Conservation (phyloP, 75 land plant genomes). For the Pinus tabuliformis region DNA sequence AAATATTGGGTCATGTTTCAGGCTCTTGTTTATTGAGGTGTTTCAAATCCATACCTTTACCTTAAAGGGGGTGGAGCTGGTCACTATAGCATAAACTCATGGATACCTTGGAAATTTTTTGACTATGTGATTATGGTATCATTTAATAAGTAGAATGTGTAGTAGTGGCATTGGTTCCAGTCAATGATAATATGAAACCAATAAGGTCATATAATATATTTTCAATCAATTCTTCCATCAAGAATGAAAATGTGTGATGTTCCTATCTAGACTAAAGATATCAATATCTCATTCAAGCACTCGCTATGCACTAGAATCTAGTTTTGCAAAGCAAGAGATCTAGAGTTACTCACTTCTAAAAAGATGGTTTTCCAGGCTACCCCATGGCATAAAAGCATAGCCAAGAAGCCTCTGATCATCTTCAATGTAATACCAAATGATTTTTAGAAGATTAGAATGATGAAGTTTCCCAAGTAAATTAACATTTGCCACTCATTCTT, state of each 20-base stretch:
- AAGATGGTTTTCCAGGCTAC: conserved; percentile 77
- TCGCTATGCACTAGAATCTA: background rate
- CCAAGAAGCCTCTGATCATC: conserved; percentile 77
- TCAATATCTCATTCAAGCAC: background rate
- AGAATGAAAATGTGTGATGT: background rate
- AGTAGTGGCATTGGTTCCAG: background rate
- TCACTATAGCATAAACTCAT: background rate
- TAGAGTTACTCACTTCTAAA: conserved; percentile 54
- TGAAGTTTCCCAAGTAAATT: conserved; percentile 69
- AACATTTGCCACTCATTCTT: conserved; percentile 88
- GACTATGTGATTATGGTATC: background rate
- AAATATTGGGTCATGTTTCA: background rate
- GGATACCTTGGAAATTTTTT: background rate
- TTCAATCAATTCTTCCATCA: background rate
- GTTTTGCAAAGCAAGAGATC: background rate
- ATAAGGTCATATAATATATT: background rate
- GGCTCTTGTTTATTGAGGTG: background rate
- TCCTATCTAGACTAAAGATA: background rate
- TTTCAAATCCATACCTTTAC: background rate
- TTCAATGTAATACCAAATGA: conserved; percentile 73
- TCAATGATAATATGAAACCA: background rate
- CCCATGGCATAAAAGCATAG: conserved; percentile 75
- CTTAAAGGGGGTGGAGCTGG: background rate
- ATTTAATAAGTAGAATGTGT: background rate
- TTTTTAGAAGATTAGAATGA: conserved; percentile 76